A percentile compares a stretch with the other conserved stretches of the same genome.
These are phyloP conservation scores for Lyophyllum semitale DNA, from an alignment of 768 basidiomycete genomes.

Conservation along the genomic window DNA sequence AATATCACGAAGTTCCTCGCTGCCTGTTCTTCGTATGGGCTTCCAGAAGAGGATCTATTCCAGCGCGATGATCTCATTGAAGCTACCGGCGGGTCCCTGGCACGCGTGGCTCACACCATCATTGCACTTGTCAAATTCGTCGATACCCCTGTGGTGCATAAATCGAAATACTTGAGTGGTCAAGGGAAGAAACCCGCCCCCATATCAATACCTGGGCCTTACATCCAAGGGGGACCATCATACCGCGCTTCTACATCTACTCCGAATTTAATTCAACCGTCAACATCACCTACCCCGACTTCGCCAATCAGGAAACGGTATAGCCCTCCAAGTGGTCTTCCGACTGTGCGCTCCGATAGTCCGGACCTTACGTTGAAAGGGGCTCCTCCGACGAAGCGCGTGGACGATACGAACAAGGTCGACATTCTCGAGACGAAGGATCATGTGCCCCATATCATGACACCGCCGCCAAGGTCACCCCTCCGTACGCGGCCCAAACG, in stretches of 20 bases:
- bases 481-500: constrained; percentile 42
- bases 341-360: constrained; percentile 57
- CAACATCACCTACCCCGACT: constrained; percentile 39
- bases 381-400: constrained; percentile 15
- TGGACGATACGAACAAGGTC: constrained; percentile 19
- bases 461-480: constrained; percentile 46
- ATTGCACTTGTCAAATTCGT: constrained; percentile 65
- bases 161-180: constrained; percentile 47
- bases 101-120: constrained; percentile 75
- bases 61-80: constrained; percentile 68
- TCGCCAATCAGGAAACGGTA: constrained; percentile 46
- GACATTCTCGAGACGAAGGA: constrained; percentile 33
- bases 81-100: constrained; percentile 58
- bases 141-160: constrained; percentile 51
- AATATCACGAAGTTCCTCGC: constrained; percentile 82
- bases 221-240: constrained; percentile 34
- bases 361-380: constrained; percentile 41
- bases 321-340: constrained; percentile 52
- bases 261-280: constrained; percentile 51
- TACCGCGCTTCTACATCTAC: constrained; percentile 60
- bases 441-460: constrained; percentile 37
- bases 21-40: constrained; percentile 67
- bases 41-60: constrained; percentile 66
- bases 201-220: constrained; percentile 28
- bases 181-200: constrained; percentile 30